Evolutionary conservation across 2,329 filamentous ascomycete species (phyloP).

Genomic region (Talaromyces sp.): DNA sequence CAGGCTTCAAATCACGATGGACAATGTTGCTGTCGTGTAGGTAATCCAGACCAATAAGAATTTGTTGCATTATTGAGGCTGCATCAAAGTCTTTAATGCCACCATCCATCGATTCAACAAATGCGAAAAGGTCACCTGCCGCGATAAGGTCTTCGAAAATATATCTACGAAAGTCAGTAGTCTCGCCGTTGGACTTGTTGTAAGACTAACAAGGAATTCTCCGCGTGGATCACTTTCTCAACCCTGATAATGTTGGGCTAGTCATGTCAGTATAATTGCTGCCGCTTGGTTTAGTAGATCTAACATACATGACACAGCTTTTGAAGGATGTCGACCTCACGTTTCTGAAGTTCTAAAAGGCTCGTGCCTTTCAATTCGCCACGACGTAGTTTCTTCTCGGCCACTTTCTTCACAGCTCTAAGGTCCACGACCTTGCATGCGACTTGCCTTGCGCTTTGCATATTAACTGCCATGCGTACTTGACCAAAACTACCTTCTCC

Average conservation of each 20-base stretch:
- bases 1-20: conserved; percentile 59
- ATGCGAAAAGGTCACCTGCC: conserved; percentile 58
- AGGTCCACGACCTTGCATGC: conserved; percentile 44
- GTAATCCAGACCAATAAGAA: conserved; percentile 54
- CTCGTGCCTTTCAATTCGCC: background rate
- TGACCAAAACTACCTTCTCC: conserved; percentile 39
- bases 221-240: conserved; percentile 51
- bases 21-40: conserved; percentile 52
- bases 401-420: conserved; percentile 10
- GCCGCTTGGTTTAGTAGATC: conserved; percentile 2
- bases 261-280: background rate
- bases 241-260: conserved; percentile 56
- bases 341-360: conserved; percentile 22
- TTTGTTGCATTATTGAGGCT: conserved; percentile 51
- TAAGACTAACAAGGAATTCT: conserved; percentile 45
- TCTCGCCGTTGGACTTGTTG: background rate
- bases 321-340: conserved; percentile 44
- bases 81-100: conserved; percentile 46
- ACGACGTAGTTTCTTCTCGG: background rate
- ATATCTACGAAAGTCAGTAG: conserved; percentile 38
- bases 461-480: conserved; percentile 39
- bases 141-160: conserved; percentile 58
- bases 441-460: conserved; percentile 28
- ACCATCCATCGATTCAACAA: conserved; percentile 46
- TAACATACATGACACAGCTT: conserved; percentile 48